Evolutionary conservation across 768 basidiomycete genomes (phyloP), one percentile per base, ranked within the genome.

Genomic region (Suillus americanus): DNA sequence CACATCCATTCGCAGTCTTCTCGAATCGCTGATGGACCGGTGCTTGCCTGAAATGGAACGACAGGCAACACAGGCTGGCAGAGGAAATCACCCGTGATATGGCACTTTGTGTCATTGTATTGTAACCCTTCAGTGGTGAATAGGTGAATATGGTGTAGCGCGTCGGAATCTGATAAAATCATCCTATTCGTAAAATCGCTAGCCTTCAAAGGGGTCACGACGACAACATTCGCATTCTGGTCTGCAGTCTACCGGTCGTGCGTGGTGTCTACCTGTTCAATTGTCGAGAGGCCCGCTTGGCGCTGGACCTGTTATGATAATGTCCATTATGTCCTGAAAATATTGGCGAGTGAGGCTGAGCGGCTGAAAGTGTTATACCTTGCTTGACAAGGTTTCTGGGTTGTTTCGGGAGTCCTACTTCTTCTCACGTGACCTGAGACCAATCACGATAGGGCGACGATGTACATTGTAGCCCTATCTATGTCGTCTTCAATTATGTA

Each of bases 221-320:
- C 13, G 20, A n/a, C 61, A 43, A 59, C 41, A 25, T 28, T 38
- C n/a, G 23, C 12, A 13, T 28, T 23, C 33, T 23, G 46, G 50
- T 60, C 16, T 55, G 61, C 14, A 68, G 57, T 54, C 48, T 63
- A 25, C 56, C 28, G 14, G 37, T 65, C 12, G 51, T 63, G n/a
- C 45, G 46, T 9, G 67, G 61, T 18, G 35, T 66, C 13, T 64
- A 61, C 45, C 63, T 63, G 5, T 68, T 65, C 51, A 65, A 61
- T 30, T 30, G 68, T 70, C 5, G 64, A 68, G 20, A 65, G 66
- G 45, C 61, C 64, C 2, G 59, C 20, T 65, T 25, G 1, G 66
- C 2, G 61, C 20, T 65, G 33, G 2, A 62, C 67, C 12, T 41
- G 57, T 23, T 67, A 59, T 53, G n/a, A 60, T 3, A 65, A 61